Evolutionary conservation across 164 flowering plant genomes (phyloP), one percentile per base, ranked within the genome.

Genomic region (Liriodendron chinense): DNA sequence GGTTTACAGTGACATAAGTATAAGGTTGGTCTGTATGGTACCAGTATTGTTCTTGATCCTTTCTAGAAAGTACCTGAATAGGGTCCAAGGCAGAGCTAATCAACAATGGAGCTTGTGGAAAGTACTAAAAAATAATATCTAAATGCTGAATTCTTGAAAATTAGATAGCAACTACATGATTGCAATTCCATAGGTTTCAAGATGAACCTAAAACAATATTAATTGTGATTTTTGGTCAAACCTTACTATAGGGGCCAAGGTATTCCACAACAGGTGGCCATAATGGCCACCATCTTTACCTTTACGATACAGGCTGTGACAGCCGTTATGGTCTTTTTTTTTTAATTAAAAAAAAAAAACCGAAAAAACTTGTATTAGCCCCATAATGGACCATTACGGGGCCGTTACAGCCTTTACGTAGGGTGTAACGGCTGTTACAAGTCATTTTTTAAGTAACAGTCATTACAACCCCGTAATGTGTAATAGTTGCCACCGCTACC

Each of bases 21-120:
- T 90, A 86, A 63, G 90, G 82, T 23, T 71, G 70, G 8, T 84
- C 79, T 9, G 77, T 73, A 16, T 14, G 65, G 59, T 62, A 24
- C 90, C 93, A 91, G 75, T 89, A 88, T 72, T 89, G 88, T 64
- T 69, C 86, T 79, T 89, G 95, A 75, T 91, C 93, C 62, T 88
- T 91, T 75, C 70, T 83, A 2, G 91, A 88, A 12, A 77, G 80
- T 7, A 91, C 89, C 91, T 91, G 83, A 18, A 81, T 62, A 6
- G 4, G 47, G 48, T 10, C 5, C 25, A 28, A 7, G 47, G 62
- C n/a, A 13, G 0, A 13, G 4, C 16, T 57, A 20, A 61, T 72
- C 23, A 24, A 57, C 18, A 48, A 13, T 8, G 0, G 1, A 67
- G 62, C 20, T 76, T 57, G 62, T 57, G 43, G 43, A 34, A 34